Base-by-base conservation (phyloP, 139 green algal genomes). In the Tetradesmus lagerheimii region DNA sequence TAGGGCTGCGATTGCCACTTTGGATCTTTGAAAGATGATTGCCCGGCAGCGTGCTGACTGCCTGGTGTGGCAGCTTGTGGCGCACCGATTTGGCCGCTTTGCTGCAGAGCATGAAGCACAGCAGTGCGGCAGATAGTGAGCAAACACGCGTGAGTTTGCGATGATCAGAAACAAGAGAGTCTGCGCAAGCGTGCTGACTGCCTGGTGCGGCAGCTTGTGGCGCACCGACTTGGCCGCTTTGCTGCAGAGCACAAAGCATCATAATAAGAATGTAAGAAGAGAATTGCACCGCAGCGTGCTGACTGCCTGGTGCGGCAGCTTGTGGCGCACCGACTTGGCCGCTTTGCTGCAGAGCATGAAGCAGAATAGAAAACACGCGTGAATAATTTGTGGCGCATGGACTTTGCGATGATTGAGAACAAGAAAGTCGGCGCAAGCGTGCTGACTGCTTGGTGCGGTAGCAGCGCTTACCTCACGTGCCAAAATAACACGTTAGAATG, bases 301-400 rank as follows among this genome's bases (percentile, higher is more conserved):
- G 4, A 50, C 43, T 50, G 43, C 43, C 43, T 14, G 43, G 8
- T 50, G 43, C 43, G 8, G 5, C 43, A 50, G 43, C 43, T 95
- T 97, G 80, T 93, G 90, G 27, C 94, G 92, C n/a, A 88, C 90
- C 0, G 90, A 77, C 39, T 78, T 87, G 37, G 81, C 81, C 0
- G 81, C 81, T 77, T 87, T 87, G 81, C 53, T 87, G 75, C 75
- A 31, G n/a, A 14, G 0, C 1, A 4, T 25, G 27, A 78, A 38
- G 12, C 47, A 62, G 12, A 14, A 14, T 18, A 62, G 47, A 23
- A 1, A 79, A n/a, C 71, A 79, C 2, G 9, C 29, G 16, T 16
- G 64, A 14, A 75, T 75, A n/a, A n/a, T n/a, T n/a, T n/a, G n/a
- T n/a, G n/a, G n/a, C n/a, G n/a, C n/a, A n/a, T n/a, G n/a, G 64